A percentile compares a stretch with the other conserved stretches of the same genome.
Conservation (phyloP, 352 stramenopile genomes). For the Globisporangium apiculatum region DNA sequence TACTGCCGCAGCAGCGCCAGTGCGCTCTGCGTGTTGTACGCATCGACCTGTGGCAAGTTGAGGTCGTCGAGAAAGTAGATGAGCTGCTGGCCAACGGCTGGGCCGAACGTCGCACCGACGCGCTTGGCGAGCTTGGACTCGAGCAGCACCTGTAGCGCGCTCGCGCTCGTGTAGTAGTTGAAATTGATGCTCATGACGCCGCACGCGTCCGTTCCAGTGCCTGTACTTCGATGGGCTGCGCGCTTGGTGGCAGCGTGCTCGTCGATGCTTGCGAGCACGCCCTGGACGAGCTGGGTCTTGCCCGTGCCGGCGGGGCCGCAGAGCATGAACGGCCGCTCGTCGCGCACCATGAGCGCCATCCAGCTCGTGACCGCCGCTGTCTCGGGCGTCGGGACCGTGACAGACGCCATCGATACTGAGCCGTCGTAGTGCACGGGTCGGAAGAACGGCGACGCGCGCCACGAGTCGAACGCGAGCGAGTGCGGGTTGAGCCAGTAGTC, state of each 20-base stretch:
- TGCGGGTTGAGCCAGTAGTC: constrained; percentile 95
- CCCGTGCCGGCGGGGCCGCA: constrained; percentile 89
- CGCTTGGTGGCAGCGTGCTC: constrained; percentile 19
- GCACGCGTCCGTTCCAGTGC: constrained; percentile 18
- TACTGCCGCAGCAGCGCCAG: constrained; percentile 93
- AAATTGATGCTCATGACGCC: constrained; percentile 78
- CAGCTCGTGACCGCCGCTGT: constrained; percentile 91
- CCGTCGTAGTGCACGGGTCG: constrained; percentile 70
- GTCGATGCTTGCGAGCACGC: constrained; percentile 55
- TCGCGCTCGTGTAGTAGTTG: constrained; percentile 78
- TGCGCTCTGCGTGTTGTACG: constrained; percentile 92
- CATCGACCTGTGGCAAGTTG: constrained; percentile 92
- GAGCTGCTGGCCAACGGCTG: constrained; percentile 70
- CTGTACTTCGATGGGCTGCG: constrained; percentile 10
- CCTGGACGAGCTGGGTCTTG: constrained; percentile 92
- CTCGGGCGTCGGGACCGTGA: constrained; percentile 92
- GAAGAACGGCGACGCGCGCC: constrained; percentile 91
- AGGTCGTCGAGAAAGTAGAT: constrained; percentile 96
- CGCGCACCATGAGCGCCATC: constrained; percentile 91
- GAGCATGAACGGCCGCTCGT: constrained; percentile 92
- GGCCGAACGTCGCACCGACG: constrained; percentile 79
- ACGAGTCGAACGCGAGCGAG: constrained; percentile 88
- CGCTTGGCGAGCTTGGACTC: constrained; percentile 88
- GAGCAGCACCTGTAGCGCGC: constrained; percentile 74
- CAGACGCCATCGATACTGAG: constrained; percentile 63